Percentiles rank a stretch among this genome's conserved stretches.
These are phyloP conservation scores for Rhizoctonia solani DNA, from an alignment of 1,284 basidiomycete species.

Conservation along the genomic window DNA sequence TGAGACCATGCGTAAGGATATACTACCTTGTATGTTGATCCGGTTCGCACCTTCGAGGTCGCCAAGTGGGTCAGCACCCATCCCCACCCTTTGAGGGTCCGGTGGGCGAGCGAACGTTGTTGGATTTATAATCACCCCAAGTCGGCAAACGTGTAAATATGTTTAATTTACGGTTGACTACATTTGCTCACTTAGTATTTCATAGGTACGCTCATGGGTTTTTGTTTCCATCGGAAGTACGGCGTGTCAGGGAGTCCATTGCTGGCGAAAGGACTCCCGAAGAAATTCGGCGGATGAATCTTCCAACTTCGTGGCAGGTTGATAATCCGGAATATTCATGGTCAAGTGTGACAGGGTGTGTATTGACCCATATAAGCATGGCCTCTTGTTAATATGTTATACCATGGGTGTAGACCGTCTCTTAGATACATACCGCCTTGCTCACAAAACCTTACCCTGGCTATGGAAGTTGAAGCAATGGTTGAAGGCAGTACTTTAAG, in stretches of 20 bases:
- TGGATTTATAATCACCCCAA: constrained; percentile 99
- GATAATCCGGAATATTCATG: constrained; percentile 63
- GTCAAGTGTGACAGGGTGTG: constrained; percentile 80
- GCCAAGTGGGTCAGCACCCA: constrained; percentile 91
- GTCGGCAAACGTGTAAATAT: constrained; percentile 79
- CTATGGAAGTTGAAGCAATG: constrained; percentile 85
- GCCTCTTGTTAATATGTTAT: neutral
- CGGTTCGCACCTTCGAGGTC: neutral
- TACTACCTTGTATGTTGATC: neutral
- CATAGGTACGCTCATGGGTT: constrained; percentile 90
- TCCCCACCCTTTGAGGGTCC: constrained; percentile 75
- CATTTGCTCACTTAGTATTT: constrained; percentile 2
- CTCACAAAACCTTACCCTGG: constrained; percentile 64
- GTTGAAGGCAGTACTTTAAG: constrained; percentile 77
- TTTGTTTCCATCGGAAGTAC: constrained; percentile 87
- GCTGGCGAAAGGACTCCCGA: neutral
- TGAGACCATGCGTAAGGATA: constrained; percentile 41
- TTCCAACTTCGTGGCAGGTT: neutral
- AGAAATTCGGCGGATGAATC: neutral
- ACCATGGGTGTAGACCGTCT: neutral
- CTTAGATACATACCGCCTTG: constrained; percentile 69
- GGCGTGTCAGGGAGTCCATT: constrained; percentile 57
- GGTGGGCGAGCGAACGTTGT: constrained; percentile 90
- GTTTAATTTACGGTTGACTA: neutral
- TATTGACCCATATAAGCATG: neutral